Percentiles rank a stretch among this genome's conserved stretches.
phyloP scores from a whole-genome alignment of 1,284 basidiomycete species.

The Trametes polyzona region DNA sequence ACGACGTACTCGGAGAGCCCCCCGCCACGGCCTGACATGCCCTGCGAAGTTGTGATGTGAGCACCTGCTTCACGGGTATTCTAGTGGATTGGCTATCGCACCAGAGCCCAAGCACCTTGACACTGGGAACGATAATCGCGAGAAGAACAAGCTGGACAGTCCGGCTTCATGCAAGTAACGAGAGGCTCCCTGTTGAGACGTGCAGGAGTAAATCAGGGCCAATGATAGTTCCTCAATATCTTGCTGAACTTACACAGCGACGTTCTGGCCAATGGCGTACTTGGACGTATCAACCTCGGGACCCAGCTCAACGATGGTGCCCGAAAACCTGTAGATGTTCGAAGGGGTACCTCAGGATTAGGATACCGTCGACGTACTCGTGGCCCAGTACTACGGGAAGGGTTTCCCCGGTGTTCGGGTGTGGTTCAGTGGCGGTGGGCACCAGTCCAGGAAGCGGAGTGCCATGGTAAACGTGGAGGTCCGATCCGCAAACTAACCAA shows the following conservation, averaged over 20 bases:
- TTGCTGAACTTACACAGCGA: slow-evolving; percentile 31
- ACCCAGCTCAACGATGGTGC: slow-evolving; percentile 35
- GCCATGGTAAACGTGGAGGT: slow-evolving; percentile 35
- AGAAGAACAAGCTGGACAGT: too few relatives aligned
- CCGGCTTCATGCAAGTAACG: slow-evolving; percentile 30
- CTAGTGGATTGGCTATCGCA: slow-evolving; percentile 32
- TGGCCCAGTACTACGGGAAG: slow-evolving; percentile 38
- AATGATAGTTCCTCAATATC: too few relatives aligned
- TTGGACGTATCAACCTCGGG: slow-evolving; percentile 28
- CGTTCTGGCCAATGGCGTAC: slow-evolving; percentile 34
- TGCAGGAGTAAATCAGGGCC: too few relatives aligned
- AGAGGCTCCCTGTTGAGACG: too few relatives aligned
- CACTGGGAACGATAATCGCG: too few relatives aligned
- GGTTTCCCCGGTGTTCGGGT: slow-evolving; percentile 33
- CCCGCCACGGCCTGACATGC: slow-evolving; percentile 27
- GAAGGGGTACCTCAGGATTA: neutral
- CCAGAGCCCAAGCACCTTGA: slow-evolving; percentile 36
- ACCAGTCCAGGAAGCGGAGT: slow-evolving; percentile 19
- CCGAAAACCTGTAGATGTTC: slow-evolving; percentile 32
- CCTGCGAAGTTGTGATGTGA: slow-evolving; percentile 5
- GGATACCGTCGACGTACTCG: slow-evolving; percentile 29
- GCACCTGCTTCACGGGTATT: neutral
- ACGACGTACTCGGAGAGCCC: slow-evolving; percentile 37
- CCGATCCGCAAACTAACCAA: slow-evolving; percentile 29
- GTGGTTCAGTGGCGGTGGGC: slow-evolving; percentile 23